phyloP scores from a whole-genome alignment of 345 rosid genomes.

The Hibiscus trionum region DNA sequence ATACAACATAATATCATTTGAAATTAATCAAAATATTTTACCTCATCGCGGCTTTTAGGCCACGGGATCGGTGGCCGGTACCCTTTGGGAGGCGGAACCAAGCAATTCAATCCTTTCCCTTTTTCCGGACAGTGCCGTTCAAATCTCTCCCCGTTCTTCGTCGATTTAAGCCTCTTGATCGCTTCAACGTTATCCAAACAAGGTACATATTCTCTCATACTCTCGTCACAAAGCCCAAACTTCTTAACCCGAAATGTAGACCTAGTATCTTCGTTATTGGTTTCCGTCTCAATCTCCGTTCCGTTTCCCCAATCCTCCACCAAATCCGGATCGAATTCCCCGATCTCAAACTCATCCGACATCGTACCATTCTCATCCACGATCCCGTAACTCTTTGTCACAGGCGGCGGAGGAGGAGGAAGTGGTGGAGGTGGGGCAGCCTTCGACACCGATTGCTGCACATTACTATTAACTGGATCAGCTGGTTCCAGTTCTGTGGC shows the following conservation, averaged over 20 bases:
- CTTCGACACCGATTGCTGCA: not conserved
- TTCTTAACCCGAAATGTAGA: slow-evolving; percentile 28
- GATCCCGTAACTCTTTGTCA: slow-evolving; percentile 54
- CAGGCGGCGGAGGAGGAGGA: slow-evolving; percentile 39
- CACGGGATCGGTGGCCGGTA: slow-evolving; percentile 70
- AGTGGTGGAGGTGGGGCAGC: slow-evolving; percentile 16
- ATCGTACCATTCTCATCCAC: slow-evolving; percentile 74
- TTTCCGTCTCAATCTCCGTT: slow-evolving; percentile 21
- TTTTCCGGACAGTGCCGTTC: slow-evolving; percentile 79
- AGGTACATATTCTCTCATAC: slow-evolving; percentile 72
- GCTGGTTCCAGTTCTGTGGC: slow-evolving; percentile 11
- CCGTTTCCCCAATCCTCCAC: slow-evolving; percentile 46
- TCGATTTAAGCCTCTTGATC: slow-evolving; percentile 50
- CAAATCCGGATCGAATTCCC: slow-evolving; percentile 61
- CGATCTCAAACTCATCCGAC: slow-evolving; percentile 72
- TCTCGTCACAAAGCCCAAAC: slow-evolving; percentile 45
- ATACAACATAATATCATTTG: no score
- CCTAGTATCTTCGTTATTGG: slow-evolving; percentile 11
- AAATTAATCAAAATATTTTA: slow-evolving; percentile 11
- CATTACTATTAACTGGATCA: not conserved
- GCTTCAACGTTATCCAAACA: slow-evolving; percentile 82
- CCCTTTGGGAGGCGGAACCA: slow-evolving; percentile 66
- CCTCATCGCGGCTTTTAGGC: slow-evolving; percentile 97
- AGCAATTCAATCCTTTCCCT: slow-evolving; percentile 62
- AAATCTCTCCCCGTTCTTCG: slow-evolving; percentile 66